Evolutionary conservation across 2,329 filamentous ascomycete genomes (phyloP).

Genomic region (Paraphaeosphaeria minitans): DNA sequence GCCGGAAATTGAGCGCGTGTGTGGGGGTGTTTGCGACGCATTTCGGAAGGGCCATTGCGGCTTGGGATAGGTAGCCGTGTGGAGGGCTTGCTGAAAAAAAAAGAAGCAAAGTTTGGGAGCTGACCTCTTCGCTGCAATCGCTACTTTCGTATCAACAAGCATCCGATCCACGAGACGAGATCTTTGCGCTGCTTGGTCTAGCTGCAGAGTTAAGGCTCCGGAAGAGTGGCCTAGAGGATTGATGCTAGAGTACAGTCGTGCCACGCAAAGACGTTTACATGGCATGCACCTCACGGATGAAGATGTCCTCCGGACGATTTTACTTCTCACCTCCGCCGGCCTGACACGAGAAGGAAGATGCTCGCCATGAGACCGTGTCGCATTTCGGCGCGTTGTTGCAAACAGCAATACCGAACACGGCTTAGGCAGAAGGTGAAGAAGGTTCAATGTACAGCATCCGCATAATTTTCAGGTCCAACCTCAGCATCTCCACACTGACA

Average conservation of each 20-base stretch:
- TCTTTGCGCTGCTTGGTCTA: conserved; percentile 13
- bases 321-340: conserved; percentile 13
- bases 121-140: conserved; percentile 8
- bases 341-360: conserved; percentile 8
- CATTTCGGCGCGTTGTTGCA: conserved; percentile 9
- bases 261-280: conserved; percentile 10
- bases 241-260: conserved; percentile 10
- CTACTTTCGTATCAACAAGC: conserved; percentile 11
- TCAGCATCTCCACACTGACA: conserved; percentile 15
- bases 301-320: conserved; percentile 1
- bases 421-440: background rate
- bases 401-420: background rate
- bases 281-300: conserved; percentile 6
- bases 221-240: conserved; percentile 10
- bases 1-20: conserved; percentile 12
- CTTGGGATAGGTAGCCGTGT: conserved; percentile 10
- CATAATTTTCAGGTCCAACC: conserved; percentile 10
- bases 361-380: conserved; percentile 3
- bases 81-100: background rate
- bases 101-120: conserved; percentile 12
- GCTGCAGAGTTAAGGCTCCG: conserved; percentile 8
- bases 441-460: conserved; percentile 10
- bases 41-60: conserved; percentile 10
- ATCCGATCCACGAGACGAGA: conserved; percentile 14
- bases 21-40: conserved; percentile 11